Percentiles rank a stretch among this genome's conserved stretches.
Evolutionary conservation across 352 stramenopile genomes (phyloP).

Genomic region (Phytophthora sansomeana): DNA sequence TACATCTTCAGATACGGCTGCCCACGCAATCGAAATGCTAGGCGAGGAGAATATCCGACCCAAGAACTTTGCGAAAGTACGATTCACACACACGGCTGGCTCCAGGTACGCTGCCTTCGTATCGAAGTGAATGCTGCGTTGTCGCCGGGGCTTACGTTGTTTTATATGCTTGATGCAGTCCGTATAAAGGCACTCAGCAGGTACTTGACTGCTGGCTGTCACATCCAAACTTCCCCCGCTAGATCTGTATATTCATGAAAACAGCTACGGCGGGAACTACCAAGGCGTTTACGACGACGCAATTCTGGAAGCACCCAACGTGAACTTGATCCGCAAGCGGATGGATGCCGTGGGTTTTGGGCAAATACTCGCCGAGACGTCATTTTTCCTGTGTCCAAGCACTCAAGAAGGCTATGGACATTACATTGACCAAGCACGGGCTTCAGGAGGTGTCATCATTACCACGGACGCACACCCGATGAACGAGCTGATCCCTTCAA

Average conservation of each 20-base stretch:
- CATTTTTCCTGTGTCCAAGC: conserved; percentile 67
- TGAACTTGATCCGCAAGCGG: conserved; percentile 42
- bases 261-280: conserved; percentile 20
- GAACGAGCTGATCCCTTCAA: conserved; percentile 58
- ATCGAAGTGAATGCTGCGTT: background rate
- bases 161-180: conserved; percentile 28
- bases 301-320: conserved; percentile 32
- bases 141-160: background rate
- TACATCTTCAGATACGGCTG: conserved; percentile 46
- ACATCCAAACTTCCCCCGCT: conserved; percentile 53
- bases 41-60: conserved; percentile 22
- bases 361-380: conserved; percentile 45
- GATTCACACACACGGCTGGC: conserved; percentile 60
- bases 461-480: conserved; percentile 65
- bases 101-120: conserved; percentile 37
- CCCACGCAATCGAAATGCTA: conserved; percentile 22
- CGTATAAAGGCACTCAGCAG: conserved; percentile 59
- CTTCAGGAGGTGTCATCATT: conserved; percentile 54
- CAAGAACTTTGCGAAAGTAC: conserved; percentile 49
- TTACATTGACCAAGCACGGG: conserved; percentile 70
- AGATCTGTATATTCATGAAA: conserved; percentile 38
- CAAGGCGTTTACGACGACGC: conserved; percentile 25
- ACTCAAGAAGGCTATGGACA: conserved; percentile 68
- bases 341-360: conserved; percentile 44
- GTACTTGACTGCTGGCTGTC: conserved; percentile 65